Evolutionary conservation across 371 early-diverging fungal genomes (phyloP), one percentile per base, ranked within the genome.

Genomic region (Haplosporangium sp.): DNA sequence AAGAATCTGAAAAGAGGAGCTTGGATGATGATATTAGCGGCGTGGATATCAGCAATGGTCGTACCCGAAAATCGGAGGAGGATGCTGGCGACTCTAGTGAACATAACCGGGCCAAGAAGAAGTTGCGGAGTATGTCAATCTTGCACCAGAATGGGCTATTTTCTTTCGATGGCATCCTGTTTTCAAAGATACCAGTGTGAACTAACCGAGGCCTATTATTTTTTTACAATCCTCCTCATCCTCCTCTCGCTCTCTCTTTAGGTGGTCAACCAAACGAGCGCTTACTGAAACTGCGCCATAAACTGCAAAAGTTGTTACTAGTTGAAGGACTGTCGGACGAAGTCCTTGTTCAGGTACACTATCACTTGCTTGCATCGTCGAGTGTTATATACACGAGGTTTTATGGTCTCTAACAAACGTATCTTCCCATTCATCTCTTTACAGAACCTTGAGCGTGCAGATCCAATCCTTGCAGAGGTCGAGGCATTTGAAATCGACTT

Each of bases 401-500:
- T 50, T 50, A 18, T 7, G 12, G 29, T 29, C 29, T 29, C 29
- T 29, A 4, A 29, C 29, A 29, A 29, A 29, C 29, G 4, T 29
- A 29, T 29, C 1, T 29, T 29, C 29, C 29, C 29, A 29, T n/a
- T 53, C 14, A 29, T 37, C 53, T 41, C 18, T 51, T 20, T 53
- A 11, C 7, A n/a, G 14, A 11, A n/a, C 7, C 11, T 23, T 53
- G 16, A 12, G 53, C 12, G 12, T 21, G 18, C 53, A n/a, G 21
- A 53, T 23, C 79, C 79, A 13, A 79, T 79, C 45, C 48, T 79
- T 36, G 51, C 72, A n/a, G 79, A 79, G 23, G 79, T 79, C n/a
- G 79, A 79, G 55, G 62, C 73, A 10, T 79, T 79, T 50, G 73
- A 79, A 7, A 79, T 79, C 41, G 73, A 79, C 43, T 47, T 79